A percentile compares a stretch with the other conserved stretches of the same genome.
phyloP scores from a whole-genome alignment of 148 eudicot species.

The Diospyros kaki region DNA sequence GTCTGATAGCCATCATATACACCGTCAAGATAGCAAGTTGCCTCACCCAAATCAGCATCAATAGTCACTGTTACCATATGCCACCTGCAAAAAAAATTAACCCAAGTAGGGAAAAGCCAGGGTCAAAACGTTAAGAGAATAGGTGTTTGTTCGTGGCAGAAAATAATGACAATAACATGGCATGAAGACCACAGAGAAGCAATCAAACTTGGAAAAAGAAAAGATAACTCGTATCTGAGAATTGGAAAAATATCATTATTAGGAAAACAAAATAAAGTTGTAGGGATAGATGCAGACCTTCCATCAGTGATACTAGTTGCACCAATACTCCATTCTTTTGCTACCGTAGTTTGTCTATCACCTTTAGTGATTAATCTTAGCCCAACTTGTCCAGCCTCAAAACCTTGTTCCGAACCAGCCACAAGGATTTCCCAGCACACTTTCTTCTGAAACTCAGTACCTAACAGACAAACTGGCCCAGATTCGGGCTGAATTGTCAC shows the following conservation, averaged over 20 bases:
- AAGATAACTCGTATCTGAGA: not conserved
- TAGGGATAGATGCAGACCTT: slow-evolving; percentile 45
- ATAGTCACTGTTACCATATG: slow-evolving; percentile 86
- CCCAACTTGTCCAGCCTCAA: slow-evolving; percentile 99
- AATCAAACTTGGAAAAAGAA: not conserved
- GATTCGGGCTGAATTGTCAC: slow-evolving; percentile 96
- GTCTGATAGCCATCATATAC: slow-evolving; percentile 80
- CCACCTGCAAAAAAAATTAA: slow-evolving; percentile 59
- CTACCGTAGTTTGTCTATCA: slow-evolving; percentile 75
- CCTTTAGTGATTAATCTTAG: slow-evolving; percentile 81
- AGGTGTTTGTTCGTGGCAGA: not conserved
- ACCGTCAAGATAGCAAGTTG: slow-evolving; percentile 93
- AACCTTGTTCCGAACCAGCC: slow-evolving; percentile 98
- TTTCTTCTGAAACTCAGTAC: slow-evolving; percentile 81
- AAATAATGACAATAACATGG: not conserved
- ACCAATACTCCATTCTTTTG: slow-evolving; percentile 94
- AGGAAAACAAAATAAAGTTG: not conserved
- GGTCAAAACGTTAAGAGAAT: too few species aligned
- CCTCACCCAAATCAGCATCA: slow-evolving; percentile 96
- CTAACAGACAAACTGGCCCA: slow-evolving; percentile 91
- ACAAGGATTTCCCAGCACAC: slow-evolving; percentile 95
- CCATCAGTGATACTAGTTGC: slow-evolving; percentile 96
- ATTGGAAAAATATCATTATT: too few species aligned
- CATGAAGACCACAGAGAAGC: not conserved
- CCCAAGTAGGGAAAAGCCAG: not conserved